A percentile compares a stretch with the other conserved stretches of the same genome.
Conservation (phyloP, 495 filamentous ascomycete species). For the Aspergillus sclerotioniger region DNA sequence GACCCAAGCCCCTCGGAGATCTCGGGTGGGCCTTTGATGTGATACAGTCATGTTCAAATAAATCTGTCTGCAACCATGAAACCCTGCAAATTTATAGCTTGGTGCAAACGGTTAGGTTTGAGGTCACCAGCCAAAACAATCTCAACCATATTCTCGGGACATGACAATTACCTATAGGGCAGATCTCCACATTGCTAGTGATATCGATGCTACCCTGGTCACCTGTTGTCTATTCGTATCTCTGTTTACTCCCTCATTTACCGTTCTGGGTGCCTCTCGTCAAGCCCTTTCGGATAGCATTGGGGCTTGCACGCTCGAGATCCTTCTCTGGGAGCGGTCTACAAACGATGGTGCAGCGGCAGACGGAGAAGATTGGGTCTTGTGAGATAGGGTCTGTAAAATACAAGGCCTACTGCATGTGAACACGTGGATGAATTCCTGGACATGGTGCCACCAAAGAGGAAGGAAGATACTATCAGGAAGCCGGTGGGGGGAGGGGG, state of each 20-base stretch:
- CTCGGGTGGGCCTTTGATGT: neutral
- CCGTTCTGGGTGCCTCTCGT: neutral
- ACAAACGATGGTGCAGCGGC: conserved; percentile 3
- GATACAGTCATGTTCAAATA: too few relatives aligned
- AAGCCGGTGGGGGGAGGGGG: neutral
- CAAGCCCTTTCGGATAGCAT: neutral
- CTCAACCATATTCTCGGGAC: too few relatives aligned
- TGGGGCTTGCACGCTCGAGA: neutral
- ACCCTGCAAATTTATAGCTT: too few relatives aligned
- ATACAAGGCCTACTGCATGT: conserved; percentile 12
- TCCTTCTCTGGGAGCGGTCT: neutral
- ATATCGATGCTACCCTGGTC: neutral
- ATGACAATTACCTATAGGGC: neutral
- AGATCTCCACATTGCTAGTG: neutral
- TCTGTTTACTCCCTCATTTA: neutral
- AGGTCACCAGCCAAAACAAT: too few relatives aligned
- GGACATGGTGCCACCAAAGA: neutral
- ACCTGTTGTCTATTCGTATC: neutral
- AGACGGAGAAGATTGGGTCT: neutral
- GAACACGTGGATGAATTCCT: conserved; percentile 20
- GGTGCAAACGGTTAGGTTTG: neutral
- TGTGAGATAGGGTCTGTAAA: conserved; percentile 8
- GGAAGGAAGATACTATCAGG: neutral
- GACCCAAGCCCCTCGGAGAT: neutral
- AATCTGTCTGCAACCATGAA: too few relatives aligned